phyloP scores from a whole-genome alignment of 768 basidiomycete genomes.

The Rhizopogon salebrosus region DNA sequence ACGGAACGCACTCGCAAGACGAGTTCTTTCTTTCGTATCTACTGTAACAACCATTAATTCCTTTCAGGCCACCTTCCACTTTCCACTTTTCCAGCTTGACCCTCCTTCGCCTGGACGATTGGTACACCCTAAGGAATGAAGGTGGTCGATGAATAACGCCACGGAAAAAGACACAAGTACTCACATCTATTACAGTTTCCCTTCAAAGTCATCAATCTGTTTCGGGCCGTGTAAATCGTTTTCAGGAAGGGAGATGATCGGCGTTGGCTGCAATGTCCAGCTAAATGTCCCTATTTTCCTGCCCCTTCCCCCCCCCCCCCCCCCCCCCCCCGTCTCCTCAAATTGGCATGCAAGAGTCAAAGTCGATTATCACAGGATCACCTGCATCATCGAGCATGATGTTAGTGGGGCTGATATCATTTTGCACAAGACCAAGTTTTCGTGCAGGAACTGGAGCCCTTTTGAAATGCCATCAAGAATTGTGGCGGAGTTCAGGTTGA shows the following conservation, averaged over 20 bases:
- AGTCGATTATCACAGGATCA: conserved; percentile 20
- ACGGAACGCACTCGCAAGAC: too few species aligned
- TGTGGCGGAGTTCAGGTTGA: background rate
- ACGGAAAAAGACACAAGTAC: too few species aligned
- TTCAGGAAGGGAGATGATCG: background rate
- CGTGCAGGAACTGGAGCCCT: conserved; percentile 18
- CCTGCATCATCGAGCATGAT: conserved; percentile 21
- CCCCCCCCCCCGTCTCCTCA: background rate
- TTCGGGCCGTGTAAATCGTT: background rate
- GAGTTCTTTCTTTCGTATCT: too few species aligned
- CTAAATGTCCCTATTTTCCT: background rate
- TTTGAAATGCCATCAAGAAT: conserved; percentile 9
- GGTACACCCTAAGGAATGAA: too few species aligned
- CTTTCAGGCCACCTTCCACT: too few species aligned
- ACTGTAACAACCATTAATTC: too few species aligned
- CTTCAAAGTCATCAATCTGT: background rate
- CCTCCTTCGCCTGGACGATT: too few species aligned
- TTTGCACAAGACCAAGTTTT: conserved; percentile 21
- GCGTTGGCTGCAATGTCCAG: background rate
- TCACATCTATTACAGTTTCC: too few species aligned
- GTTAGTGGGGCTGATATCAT: conserved; percentile 22
- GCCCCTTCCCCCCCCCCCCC: background rate
- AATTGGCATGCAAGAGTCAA: conserved; percentile 6
- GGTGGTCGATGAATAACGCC: too few species aligned
- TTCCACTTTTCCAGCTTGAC: too few species aligned